A percentile compares a stretch with the other conserved stretches of the same genome.
Evolutionary conservation across 2,329 filamentous ascomycete species (phyloP).

Genomic region (Pseudogymnoascus sp.): DNA sequence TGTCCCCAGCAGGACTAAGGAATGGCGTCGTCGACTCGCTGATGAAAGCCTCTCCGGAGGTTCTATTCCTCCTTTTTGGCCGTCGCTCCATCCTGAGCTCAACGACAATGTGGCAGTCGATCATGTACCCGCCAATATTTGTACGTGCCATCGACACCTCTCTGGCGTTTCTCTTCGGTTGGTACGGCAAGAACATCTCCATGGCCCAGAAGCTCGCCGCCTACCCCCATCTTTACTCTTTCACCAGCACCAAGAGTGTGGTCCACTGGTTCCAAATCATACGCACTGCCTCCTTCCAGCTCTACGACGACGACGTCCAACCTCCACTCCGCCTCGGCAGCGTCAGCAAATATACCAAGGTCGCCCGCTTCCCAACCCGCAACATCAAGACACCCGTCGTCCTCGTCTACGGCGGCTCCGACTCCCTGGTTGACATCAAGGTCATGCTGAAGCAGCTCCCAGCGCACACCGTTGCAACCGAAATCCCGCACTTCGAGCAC

Average conservation of each 20-base stretch:
- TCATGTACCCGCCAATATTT: constrained; percentile 91
- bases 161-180: constrained; percentile 79
- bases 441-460: constrained; percentile 88
- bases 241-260: constrained; percentile 91
- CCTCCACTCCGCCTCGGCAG: constrained; percentile 64
- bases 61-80: constrained; percentile 88
- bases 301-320: constrained; percentile 94
- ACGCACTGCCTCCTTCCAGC: constrained; percentile 89
- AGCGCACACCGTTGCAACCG: constrained; percentile 71
- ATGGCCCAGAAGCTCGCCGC: constrained; percentile 85
- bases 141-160: constrained; percentile 77
- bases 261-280: constrained; percentile 99
- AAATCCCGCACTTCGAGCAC: constrained; percentile 90
- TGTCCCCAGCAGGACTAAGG: constrained; percentile 85
- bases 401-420: constrained; percentile 84
- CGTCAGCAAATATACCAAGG: constrained; percentile 82
- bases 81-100: constrained; percentile 84
- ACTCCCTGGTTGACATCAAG: constrained; percentile 88
- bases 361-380: constrained; percentile 88
- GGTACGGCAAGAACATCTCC: constrained; percentile 78
- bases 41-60: constrained; percentile 85
- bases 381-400: constrained; percentile 97
- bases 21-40: constrained; percentile 89
- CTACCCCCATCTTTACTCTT: constrained; percentile 93
- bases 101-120: constrained; percentile 93